Evolutionary conservation across 495 filamentous ascomycete genomes (phyloP).

Genomic region (Tuber indicum): DNA sequence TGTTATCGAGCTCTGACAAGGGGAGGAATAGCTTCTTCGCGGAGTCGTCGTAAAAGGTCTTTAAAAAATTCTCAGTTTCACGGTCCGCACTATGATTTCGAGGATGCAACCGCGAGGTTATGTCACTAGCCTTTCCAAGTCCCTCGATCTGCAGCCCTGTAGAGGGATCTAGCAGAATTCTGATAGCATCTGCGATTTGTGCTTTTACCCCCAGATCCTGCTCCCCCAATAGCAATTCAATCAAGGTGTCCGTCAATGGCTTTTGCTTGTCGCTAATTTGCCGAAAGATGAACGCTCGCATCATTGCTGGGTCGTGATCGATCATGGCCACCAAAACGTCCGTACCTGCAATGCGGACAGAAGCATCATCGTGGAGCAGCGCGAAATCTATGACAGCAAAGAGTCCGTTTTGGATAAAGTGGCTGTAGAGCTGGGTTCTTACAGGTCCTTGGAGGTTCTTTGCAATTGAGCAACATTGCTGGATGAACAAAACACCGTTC

Average conservation of each 20-base stretch:
- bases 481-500: slow-evolving; percentile 91
- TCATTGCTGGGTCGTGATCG: slow-evolving; percentile 90
- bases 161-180: slow-evolving; percentile 84
- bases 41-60: slow-evolving; percentile 83
- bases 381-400: slow-evolving; percentile 88
- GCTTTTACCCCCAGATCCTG: slow-evolving; percentile 91
- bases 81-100: slow-evolving; percentile 51
- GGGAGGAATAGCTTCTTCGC: slow-evolving; percentile 82
- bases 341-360: slow-evolving; percentile 83
- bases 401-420: slow-evolving; percentile 81
- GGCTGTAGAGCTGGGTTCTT: slow-evolving; percentile 72
- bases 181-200: slow-evolving; percentile 92
- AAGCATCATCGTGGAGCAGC: slow-evolving; percentile 72
- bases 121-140: slow-evolving; percentile 63
- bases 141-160: slow-evolving; percentile 53
- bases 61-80: slow-evolving; percentile 78
- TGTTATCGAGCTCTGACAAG: slow-evolving; percentile 69
- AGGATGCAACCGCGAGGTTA: slow-evolving; percentile 56
- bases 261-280: slow-evolving; percentile 78
- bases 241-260: slow-evolving; percentile 86
- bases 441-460: slow-evolving; percentile 84
- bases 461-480: slow-evolving; percentile 89
- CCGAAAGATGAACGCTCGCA: slow-evolving; percentile 84
- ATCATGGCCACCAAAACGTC: slow-evolving; percentile 91
- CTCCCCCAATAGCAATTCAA: slow-evolving; percentile 85